phyloP scores from a whole-genome alignment of 441 rosid genomes.

The Isatis lusitanica region DNA sequence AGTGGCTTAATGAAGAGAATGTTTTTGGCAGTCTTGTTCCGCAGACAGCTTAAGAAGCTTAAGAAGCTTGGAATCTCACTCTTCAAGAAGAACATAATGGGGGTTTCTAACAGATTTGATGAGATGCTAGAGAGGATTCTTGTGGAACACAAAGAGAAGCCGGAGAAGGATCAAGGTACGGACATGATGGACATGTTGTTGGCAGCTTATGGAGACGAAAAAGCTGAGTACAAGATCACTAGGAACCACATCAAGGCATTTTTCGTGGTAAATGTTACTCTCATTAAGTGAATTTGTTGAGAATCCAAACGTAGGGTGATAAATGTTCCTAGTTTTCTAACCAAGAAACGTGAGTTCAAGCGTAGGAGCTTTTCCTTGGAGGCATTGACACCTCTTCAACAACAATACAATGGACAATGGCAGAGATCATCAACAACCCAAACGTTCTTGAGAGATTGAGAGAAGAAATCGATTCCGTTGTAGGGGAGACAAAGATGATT shows the following conservation, averaged over 20 bases:
- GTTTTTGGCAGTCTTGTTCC: constrained; percentile 16
- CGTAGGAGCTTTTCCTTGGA: constrained; percentile 8
- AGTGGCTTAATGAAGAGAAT: constrained; percentile 27
- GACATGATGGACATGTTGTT: constrained; percentile 40
- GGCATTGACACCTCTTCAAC: constrained; percentile 1
- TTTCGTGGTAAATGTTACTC: constrained; percentile 28
- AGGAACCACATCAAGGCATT: constrained; percentile 38
- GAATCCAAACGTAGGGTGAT: not conserved
- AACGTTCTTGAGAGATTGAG: not conserved
- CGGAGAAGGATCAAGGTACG: not conserved
- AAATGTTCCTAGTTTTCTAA: not conserved
- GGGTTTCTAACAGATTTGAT: constrained; percentile 6
- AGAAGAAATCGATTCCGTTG: constrained; percentile 2
- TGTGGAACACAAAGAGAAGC: constrained; percentile 40
- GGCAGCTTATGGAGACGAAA: constrained; percentile 18
- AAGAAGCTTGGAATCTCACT: constrained; percentile 25
- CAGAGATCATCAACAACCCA: not conserved
- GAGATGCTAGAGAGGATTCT: constrained; percentile 41
- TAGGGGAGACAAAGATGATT: constrained; percentile 3
- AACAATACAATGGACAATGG: constrained; percentile 12
- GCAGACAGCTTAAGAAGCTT: constrained; percentile 23
- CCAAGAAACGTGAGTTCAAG: not conserved
- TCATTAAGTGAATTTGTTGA: not conserved
- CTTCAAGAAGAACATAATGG: constrained; percentile 27
- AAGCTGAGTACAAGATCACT: constrained; percentile 34